Evolutionary conservation across 108 stramenopile species (phyloP), one percentile per base, ranked within the genome.

Genomic region (Cyclotella choctawhatcheeana): DNA sequence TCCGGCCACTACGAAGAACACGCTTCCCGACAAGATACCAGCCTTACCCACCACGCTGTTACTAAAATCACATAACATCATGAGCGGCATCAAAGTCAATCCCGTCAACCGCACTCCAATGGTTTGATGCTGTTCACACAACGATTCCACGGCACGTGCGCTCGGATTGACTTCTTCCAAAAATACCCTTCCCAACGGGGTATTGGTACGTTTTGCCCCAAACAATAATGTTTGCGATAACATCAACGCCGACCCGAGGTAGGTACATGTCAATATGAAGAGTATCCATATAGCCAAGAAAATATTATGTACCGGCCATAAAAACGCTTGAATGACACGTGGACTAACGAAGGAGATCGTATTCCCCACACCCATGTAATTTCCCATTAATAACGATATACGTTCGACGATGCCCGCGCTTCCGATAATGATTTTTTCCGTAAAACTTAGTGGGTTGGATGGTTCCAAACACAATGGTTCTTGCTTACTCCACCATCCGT

Each of bases 401-500:
- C 67, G 53, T 58, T 95, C 93, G 13, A 91, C 72, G 25, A 85
- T 64, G 2, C 67, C 76, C 1, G 89, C 93, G 22, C 83, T 30
- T 25, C 32, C 54, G 32, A 95, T 67, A 5, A 95, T 48, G 25
- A 77, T 0, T 31, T 73, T 71, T 72, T 95, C 93, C 0, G 91
- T 91, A 22, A 86, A 48, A 12, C 86, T 80, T 8, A 77, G 58
- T 0, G 89, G 58, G 43, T 83, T 82, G 37, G 74, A 67, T 5
- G 79, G 80, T 17, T 79, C 80, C 16, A 83, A 80, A 62, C 88
- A 90, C 16, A 95, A 76, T 0, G 89, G 81, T 63, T 92, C 91
- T 79, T 95, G 93, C 20, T 91, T 88, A 26, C 73, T 62, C 93
- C 93, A 95, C 93, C 93, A 95, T n/a, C 82, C 73, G 67, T 82